Conservation (phyloP, 1,139 yeast genomes). For the Suhomyces kunorum region DNA sequence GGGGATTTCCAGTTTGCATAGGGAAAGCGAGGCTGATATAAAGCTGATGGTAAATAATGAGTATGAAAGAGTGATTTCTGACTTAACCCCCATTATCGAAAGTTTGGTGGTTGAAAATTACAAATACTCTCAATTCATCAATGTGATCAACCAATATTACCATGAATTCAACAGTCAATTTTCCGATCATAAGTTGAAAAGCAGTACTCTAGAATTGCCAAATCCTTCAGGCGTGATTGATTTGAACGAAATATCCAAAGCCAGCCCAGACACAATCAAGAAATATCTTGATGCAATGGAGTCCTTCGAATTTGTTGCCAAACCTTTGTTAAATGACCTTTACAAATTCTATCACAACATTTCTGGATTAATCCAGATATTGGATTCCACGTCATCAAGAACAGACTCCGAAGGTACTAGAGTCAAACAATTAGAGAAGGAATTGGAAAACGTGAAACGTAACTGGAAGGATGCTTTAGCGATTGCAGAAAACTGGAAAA, state of each 20-base stretch:
- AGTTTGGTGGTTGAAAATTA: conserved; percentile 43
- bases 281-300: conserved; percentile 36
- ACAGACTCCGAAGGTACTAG: conserved; percentile 15
- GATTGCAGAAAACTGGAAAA: conserved; percentile 51
- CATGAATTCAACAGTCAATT: conserved; percentile 26
- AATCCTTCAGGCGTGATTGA: conserved; percentile 41
- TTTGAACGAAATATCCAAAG: conserved; percentile 20
- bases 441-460: conserved; percentile 37
- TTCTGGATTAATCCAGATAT: conserved; percentile 24
- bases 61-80: conserved; percentile 39
- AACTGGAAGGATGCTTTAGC: conserved; percentile 50
- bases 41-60: conserved; percentile 30
- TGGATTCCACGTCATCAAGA: conserved; percentile 14
- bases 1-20: conserved; percentile 9
- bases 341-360: conserved; percentile 26
- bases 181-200: conserved; percentile 21
- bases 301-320: conserved; percentile 38
- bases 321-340: conserved; percentile 32
- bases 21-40: conserved; percentile 2
- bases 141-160: conserved; percentile 34
- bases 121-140: conserved; percentile 37
- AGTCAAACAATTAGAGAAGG: conserved; percentile 34
- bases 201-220: conserved; percentile 22
- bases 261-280: conserved; percentile 23
- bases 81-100: conserved; percentile 42